Percentiles rank a stretch among this genome's conserved stretches.
These are phyloP conservation scores for Globisporangium orthogonon DNA, from an alignment of 352 stramenopile genomes.

Conservation along the genomic window DNA sequence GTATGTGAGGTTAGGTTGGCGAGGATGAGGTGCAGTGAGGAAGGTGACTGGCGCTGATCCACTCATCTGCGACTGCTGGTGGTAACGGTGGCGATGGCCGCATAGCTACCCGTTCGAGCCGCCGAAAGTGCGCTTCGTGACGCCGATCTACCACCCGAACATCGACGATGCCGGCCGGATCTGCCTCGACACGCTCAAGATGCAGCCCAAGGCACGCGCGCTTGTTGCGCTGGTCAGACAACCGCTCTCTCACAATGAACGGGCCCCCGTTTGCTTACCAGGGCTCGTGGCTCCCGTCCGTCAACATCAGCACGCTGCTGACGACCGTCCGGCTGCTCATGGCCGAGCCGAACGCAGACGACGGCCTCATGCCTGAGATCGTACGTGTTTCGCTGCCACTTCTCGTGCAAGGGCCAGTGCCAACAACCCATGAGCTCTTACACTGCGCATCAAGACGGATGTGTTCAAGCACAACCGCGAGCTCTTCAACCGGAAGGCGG, in stretches of 20 bases:
- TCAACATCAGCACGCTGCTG: constrained; percentile 88
- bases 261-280: too few relatives aligned
- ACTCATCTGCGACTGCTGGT: too few relatives aligned
- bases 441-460: constrained; percentile 37
- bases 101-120: constrained; percentile 82
- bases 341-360: constrained; percentile 87
- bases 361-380: constrained; percentile 88
- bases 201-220: constrained; percentile 68
- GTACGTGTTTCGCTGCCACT: constrained; percentile 25
- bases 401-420: background rate
- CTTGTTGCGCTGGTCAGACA: too few relatives aligned
- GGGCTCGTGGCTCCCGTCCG: constrained; percentile 88
- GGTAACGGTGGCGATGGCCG: too few relatives aligned
- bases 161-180: constrained; percentile 86
- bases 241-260: too few relatives aligned
- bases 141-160: constrained; percentile 82
- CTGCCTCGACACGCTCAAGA: constrained; percentile 90
- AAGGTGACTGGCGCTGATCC: too few relatives aligned
- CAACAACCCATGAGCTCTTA: background rate
- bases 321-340: constrained; percentile 90
- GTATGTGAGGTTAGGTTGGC: too few relatives aligned
- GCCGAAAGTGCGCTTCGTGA: constrained; percentile 71
- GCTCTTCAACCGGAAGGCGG: constrained; percentile 59
- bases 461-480: constrained; percentile 75
- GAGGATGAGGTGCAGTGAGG: too few relatives aligned